A percentile compares a stretch with the other conserved stretches of the same genome.
These are phyloP conservation scores for Rosa persica DNA, from an alignment of 306 rosid genomes.

Conservation along the genomic window DNA sequence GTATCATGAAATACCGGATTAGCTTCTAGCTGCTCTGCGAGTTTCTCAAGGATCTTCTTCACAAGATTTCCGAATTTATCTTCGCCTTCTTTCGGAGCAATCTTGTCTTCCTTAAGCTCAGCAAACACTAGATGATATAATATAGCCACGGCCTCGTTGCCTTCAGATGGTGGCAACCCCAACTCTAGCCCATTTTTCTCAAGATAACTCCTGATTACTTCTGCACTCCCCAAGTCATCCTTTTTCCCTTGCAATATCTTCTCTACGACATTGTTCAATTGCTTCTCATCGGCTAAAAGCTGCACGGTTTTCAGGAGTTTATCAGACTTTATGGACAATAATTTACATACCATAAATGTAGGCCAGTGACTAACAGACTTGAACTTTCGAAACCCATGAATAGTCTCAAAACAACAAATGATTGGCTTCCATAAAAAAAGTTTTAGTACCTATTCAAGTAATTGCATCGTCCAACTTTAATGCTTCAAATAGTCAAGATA, in stretches of 20 bases:
- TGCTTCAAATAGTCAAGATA: not conserved
- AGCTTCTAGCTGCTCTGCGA: conserved; percentile 76
- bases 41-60: conserved; percentile 57
- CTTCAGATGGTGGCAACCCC: conserved; percentile 60
- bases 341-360: not conserved
- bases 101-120: conserved; percentile 42
- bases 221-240: conserved; percentile 36
- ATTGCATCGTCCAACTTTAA: not conserved
- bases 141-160: conserved; percentile 58
- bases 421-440: not conserved
- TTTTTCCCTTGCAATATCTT: conserved; percentile 53
- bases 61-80: conserved; percentile 41
- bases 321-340: not conserved
- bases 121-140: conserved; percentile 70
- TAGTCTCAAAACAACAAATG: not conserved
- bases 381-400: not conserved
- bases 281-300: conserved; percentile 72
- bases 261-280: conserved; percentile 46
- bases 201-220: conserved; percentile 55
- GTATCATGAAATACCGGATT: conserved; percentile 66
- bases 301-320: conserved; percentile 33
- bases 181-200: conserved; percentile 55
- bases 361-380: not conserved
- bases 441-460: not conserved
- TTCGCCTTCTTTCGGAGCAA: conserved; percentile 35